Evolutionary conservation across 495 filamentous ascomycete species (phyloP), one percentile per base, ranked within the genome.

Genomic region (Podospora anserina): DNA sequence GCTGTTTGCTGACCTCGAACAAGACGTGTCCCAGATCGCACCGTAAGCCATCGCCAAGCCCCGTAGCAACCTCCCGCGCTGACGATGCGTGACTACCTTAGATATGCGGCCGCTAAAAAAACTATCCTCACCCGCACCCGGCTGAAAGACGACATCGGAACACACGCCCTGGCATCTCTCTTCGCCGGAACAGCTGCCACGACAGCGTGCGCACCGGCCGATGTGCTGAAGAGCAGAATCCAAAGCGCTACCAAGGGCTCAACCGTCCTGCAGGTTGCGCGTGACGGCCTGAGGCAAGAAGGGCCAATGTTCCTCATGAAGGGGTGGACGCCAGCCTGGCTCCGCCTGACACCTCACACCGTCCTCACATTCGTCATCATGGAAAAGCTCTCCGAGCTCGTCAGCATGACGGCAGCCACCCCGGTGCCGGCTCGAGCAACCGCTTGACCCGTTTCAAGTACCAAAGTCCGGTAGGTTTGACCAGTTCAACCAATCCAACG

Each of bases 401-500:
- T 69, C 28, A 66, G 63, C 49, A 3, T 57, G 58, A 66, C 30
- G 4, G 18, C 57, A 27, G 16, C 68, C 3, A n/a, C 54, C 18
- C 55, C 55, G 4, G 26, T 32, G 26, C 61, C 61, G 4, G 63
- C 63, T 23, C 68, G 64, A 16, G 63, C 63, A 28, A 32, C 49
- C 3, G 68, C 49, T n/a, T 72, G 53, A 20, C 26, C 61, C 11
- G 20, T 6, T 6, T 75, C 70, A 78, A 9, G 69, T 69, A 26
- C 72, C 76, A 73, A 80, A 78, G 26, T 78, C 77, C 3, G 78
- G 78, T 20, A 81, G 67, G 72, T 82, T 86, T 30, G 83, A 82
- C 80, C 86, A 86, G 68, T 88, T 85, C 65, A 88, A 75, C 88
- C 87, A 90, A 64, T 88, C 84, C 75, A 87, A 81, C 49, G 78